Base-by-base conservation (phyloP, 2,329 filamentous ascomycete species). In the Pyrenophora tritici-repentis region DNA sequence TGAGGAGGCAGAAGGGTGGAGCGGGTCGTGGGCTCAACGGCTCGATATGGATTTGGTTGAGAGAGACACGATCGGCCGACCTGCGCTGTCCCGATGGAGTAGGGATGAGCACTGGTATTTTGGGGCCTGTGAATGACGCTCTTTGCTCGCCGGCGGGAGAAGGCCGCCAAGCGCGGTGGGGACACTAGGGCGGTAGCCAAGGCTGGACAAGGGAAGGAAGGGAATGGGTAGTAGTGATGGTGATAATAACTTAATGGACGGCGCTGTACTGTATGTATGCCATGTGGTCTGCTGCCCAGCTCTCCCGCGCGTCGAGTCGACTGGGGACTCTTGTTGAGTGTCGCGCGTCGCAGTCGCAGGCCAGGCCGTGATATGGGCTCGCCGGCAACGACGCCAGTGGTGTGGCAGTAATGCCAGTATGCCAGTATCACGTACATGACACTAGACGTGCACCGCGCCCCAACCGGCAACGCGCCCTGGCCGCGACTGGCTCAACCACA, bases 41-140 rank as follows among this genome's bases (percentile, higher is more conserved):
- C 33, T 54, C 31, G 47, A 47, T 54, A 56, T 56, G 54, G 47
- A 39, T 48, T 54, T 55, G 49, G 58, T 59, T 57, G 58, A 53
- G 55, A 54, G 53, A 42, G 38, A 47, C 41, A 53, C 49, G 53
- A 59, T 53, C 48, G 56, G 53, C 56, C 50, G 43, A 47, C 38
- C 34, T 36, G 46, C 50, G 50, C 58, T 49, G 53, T 48, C 42
- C 58, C 37, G n/a, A 48, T 31, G 22, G 17, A 47, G 56, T 34
- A 52, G 41, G 42, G 58, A 61, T 61, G 48, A 22, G 42, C 58
- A n/a, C 26, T 14, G 31, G 48, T 50, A 58, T 60, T 55, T 56
- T 36, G 55, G 55, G 51, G 49, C 49, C 44, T 42, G 43, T 50
- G 40, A 42, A 56, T 61, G 58, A 61, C 58, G 58, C 58, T 55